Conservation (phyloP, 345 rosid species). For the Balakata baccata region DNA sequence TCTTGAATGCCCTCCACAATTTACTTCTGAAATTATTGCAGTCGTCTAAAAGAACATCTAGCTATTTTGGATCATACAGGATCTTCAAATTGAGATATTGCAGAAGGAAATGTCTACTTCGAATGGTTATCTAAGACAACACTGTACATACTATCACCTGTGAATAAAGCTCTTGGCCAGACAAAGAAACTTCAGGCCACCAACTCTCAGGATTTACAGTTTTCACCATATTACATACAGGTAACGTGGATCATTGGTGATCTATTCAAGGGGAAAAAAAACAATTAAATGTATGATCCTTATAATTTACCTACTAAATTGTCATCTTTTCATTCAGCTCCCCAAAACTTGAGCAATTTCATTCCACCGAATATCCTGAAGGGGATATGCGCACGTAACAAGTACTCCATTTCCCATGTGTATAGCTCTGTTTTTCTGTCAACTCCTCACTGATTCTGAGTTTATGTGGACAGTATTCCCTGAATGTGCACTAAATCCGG, state of each 20-base stretch:
- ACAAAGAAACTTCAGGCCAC: slow-evolving; percentile 40
- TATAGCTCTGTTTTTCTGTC: not conserved
- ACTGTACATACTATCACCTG: slow-evolving; percentile 36
- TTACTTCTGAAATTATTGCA: not conserved
- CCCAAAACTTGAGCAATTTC: slow-evolving; percentile 6
- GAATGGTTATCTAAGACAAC: slow-evolving; percentile 1
- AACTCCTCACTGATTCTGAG: slow-evolving; percentile 69
- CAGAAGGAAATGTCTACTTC: not conserved
- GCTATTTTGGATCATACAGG: not conserved
- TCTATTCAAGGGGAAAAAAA: slow-evolving; percentile 7
- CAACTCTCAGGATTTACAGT: slow-evolving; percentile 5
- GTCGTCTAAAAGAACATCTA: not conserved
- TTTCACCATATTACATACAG: slow-evolving; percentile 44
- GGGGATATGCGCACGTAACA: not conserved
- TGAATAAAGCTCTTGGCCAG: slow-evolving; percentile 54
- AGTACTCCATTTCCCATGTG: not conserved
- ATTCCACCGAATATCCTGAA: not conserved
- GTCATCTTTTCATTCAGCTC: not conserved
- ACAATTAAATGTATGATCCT: slow-evolving; percentile 23
- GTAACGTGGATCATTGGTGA: slow-evolving; percentile 21
- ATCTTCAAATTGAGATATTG: not conserved
- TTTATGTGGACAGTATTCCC: slow-evolving; percentile 46
- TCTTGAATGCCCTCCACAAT: not conserved
- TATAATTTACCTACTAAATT: slow-evolving; percentile 11
- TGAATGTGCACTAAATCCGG: slow-evolving; percentile 29